Evolutionary conservation across 805 yeast genomes (phyloP).

Genomic region (Vanderwaltozyma polyspora): DNA sequence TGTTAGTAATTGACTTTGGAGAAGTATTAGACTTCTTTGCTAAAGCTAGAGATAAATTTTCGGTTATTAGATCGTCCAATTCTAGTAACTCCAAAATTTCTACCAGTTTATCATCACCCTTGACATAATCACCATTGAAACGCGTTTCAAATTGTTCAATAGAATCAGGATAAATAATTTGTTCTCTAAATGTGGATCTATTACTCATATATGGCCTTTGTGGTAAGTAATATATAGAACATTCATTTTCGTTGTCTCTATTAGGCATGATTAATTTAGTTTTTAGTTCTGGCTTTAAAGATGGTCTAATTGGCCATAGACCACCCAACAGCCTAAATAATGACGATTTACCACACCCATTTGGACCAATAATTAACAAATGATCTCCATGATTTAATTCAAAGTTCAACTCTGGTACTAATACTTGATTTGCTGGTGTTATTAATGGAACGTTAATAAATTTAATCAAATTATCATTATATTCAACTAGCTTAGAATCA

Average conservation of each 20-base stretch:
- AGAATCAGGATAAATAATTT: conserved; percentile 78
- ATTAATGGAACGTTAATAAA: conserved; percentile 70
- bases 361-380: conserved; percentile 84
- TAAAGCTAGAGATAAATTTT: conserved; percentile 30
- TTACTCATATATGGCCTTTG: conserved; percentile 81
- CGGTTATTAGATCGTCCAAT: conserved; percentile 45
- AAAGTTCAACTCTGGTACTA: conserved; percentile 57
- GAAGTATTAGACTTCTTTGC: conserved; percentile 8
- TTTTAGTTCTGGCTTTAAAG: conserved; percentile 44
- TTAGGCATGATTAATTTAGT: conserved; percentile 29
- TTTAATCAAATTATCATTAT: conserved; percentile 50
- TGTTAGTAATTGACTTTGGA: neutral
- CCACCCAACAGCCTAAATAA: conserved; percentile 86
- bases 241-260: conserved; percentile 25
- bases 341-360: conserved; percentile 93
- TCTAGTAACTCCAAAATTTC: conserved; percentile 47
- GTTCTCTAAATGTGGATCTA: conserved; percentile 60
- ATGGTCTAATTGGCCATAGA: conserved; percentile 70
- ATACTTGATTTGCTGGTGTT: conserved; percentile 72
- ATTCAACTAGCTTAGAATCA: conserved; percentile 18
- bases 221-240: conserved; percentile 69
- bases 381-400: conserved; percentile 73
- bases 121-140: conserved; percentile 18
- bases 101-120: conserved; percentile 37
- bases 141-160: conserved; percentile 40